Percentiles rank a stretch among this genome's conserved stretches.
Evolutionary conservation across 2,329 filamentous ascomycete species (phyloP).

Genomic region (Diplocarpon rosae): DNA sequence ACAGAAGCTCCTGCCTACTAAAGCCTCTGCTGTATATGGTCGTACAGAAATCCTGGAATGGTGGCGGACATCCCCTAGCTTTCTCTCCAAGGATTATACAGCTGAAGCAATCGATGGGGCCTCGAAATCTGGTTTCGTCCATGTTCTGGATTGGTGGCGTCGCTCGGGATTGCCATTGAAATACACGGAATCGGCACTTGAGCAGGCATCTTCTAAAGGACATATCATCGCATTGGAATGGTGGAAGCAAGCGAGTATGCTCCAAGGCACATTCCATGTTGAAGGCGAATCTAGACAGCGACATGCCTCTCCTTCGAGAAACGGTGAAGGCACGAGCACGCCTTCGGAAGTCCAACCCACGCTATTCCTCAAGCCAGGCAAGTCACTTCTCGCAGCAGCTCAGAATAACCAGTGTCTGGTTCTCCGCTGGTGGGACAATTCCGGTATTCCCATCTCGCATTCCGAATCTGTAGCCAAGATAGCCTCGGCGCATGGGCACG

Average conservation of each 20-base stretch:
- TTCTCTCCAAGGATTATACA: conserved; percentile 71
- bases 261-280: conserved; percentile 42
- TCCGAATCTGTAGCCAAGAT: conserved; percentile 75
- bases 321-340: conserved; percentile 9
- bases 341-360: conserved; percentile 23
- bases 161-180: conserved; percentile 67
- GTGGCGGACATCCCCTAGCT: conserved; percentile 76
- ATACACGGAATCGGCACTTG: conserved; percentile 78
- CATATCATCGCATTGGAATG: conserved; percentile 82
- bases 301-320: conserved; percentile 11
- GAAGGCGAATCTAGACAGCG: conserved; percentile 27
- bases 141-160: conserved; percentile 88
- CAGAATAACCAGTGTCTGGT: conserved; percentile 71
- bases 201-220: conserved; percentile 76
- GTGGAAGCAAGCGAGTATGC: conserved; percentile 67
- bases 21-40: conserved; percentile 78
- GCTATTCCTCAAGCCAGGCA: conserved; percentile 64
- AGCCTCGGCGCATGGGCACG: conserved; percentile 75
- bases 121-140: conserved; percentile 72
- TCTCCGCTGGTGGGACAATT: conserved; percentile 80
- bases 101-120: conserved; percentile 75
- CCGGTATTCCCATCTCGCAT: conserved; percentile 67
- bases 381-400: conserved; percentile 71
- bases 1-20: conserved; percentile 70
- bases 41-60: conserved; percentile 78